Evolutionary conservation across 140 eudicot genomes (phyloP).

Genomic region (Flaveria floridana): DNA sequence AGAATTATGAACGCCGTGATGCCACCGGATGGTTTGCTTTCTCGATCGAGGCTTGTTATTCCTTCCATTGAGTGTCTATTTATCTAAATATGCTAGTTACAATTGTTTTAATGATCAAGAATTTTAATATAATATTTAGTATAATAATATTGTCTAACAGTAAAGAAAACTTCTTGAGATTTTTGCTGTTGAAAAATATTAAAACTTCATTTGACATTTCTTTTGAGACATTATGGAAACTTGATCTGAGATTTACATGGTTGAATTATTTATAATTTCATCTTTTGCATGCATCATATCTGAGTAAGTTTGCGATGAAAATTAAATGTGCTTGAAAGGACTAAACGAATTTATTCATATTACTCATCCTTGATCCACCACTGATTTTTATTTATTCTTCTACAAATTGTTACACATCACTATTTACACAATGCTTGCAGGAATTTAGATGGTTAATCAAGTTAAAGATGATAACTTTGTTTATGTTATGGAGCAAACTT

Average conservation of each 20-base stretch:
- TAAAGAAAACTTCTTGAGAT: not conserved
- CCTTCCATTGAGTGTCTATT: slow-evolving; percentile 24
- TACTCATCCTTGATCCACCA: not conserved
- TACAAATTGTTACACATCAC: slow-evolving; percentile 3
- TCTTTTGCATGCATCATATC: not conserved
- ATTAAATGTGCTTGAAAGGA: not conserved
- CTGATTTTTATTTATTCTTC: not conserved
- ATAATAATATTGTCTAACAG: not conserved
- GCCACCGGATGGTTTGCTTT: slow-evolving; percentile 70
- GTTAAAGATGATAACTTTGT: slow-evolving; percentile 23
- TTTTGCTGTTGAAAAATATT: slow-evolving; percentile 6
- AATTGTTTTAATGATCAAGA: slow-evolving; percentile 2
- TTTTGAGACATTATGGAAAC: slow-evolving; percentile 18
- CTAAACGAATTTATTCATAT: not conserved
- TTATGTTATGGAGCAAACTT: slow-evolving; percentile 8
- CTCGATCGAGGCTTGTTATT: slow-evolving; percentile 40
- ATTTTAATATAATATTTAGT: not conserved
- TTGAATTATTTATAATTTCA: not conserved
- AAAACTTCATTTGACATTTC: not conserved
- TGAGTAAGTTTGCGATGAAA: slow-evolving; percentile 7
- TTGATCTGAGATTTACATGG: slow-evolving; percentile 9
- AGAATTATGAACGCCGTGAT: slow-evolving; percentile 60
- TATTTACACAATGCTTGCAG: slow-evolving; percentile 1
- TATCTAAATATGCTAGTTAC: slow-evolving; percentile 21
- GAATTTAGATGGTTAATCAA: slow-evolving; percentile 5